Evolutionary conservation across 352 stramenopile species (phyloP), one percentile per base, ranked within the genome.

Genomic region (Globisporangium rhizosaccharum): DNA sequence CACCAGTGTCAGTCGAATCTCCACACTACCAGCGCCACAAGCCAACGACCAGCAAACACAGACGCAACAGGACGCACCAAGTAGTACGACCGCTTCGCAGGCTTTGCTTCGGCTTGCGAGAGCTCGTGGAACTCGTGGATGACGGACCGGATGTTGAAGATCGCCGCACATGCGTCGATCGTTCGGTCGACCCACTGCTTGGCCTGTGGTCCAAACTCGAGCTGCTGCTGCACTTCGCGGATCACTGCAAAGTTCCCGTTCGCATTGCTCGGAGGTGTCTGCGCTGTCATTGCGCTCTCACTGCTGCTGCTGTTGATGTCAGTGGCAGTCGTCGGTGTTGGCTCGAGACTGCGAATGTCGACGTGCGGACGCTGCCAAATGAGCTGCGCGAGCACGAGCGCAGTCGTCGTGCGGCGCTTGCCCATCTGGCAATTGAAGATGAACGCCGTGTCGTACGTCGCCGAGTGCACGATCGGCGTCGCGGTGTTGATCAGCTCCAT

Each of bases 391-490:
- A 93, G 70, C 52, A 91, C 79, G 47, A 95, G 71, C 2, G 80
- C 82, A 1, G 82, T 93, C 8, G 85, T 95, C 15, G 85, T 93
- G 14, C 85, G 79, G 10, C 83, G 79, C 58, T 92, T 90, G 14
- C 85, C 85, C 82, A 92, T 93, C 67, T 95, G 85, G 33, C 85
- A 95, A 48, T 95, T 95, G 57, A 94, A 94, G 15, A 94, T 76
- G 62, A 92, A 85, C n/a, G 85, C 85, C 18, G 85, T 94, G 26
- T 76, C 60, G 18, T 48, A 50, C 7, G 68, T 65, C n/a, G 61
- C 51, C 0, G 63, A 48, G 3, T 46, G 44, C n/a, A 73, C 59
- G n/a, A 62, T 58, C 17, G 60, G 63, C 18, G 56, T 64, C 0
- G 62, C 55, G n/a, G 70, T 62, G 45, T 63, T 54, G 47, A 92